Evolutionary conservation across 1,284 basidiomycete genomes (phyloP).

Genomic region (Fereydounia khargensis): DNA sequence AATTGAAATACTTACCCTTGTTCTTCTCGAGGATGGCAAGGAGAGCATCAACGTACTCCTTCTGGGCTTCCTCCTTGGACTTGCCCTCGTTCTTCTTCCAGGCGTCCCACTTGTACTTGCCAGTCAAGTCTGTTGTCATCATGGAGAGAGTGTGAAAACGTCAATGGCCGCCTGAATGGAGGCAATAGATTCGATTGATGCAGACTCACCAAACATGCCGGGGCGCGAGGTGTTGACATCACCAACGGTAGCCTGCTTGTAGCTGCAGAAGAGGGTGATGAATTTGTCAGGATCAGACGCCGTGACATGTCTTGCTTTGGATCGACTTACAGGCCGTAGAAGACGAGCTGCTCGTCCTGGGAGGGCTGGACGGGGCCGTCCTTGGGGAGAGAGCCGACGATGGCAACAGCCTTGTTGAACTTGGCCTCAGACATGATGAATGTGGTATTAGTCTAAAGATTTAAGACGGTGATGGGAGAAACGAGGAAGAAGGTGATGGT

Average conservation of each 20-base stretch:
- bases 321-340: conserved; percentile 47
- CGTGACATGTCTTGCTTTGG: too few species aligned
- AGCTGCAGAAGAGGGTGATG: conserved; percentile 13
- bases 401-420: conserved; percentile 43
- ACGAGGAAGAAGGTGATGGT: not conserved
- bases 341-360: conserved; percentile 51
- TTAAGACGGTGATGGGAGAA: not conserved
- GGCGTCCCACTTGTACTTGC: conserved; percentile 56
- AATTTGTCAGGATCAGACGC: not conserved
- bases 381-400: conserved; percentile 41
- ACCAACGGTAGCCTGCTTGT: conserved; percentile 56
- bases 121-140: conserved; percentile 34
- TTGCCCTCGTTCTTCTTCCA: conserved; percentile 51
- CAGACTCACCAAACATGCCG: conserved; percentile 50
- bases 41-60: conserved; percentile 47
- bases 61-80: conserved; percentile 44
- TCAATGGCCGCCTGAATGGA: not conserved
- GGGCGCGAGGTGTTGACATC: conserved; percentile 53
- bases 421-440: conserved; percentile 36
- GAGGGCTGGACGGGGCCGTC: conserved; percentile 49
- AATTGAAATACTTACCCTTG: conserved; percentile 20
- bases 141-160: not conserved
- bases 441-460: too few species aligned
- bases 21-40: conserved; percentile 45
- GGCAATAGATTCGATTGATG: not conserved